phyloP scores from a whole-genome alignment of 345 rosid genomes.

The Dipteronia sinensis region DNA sequence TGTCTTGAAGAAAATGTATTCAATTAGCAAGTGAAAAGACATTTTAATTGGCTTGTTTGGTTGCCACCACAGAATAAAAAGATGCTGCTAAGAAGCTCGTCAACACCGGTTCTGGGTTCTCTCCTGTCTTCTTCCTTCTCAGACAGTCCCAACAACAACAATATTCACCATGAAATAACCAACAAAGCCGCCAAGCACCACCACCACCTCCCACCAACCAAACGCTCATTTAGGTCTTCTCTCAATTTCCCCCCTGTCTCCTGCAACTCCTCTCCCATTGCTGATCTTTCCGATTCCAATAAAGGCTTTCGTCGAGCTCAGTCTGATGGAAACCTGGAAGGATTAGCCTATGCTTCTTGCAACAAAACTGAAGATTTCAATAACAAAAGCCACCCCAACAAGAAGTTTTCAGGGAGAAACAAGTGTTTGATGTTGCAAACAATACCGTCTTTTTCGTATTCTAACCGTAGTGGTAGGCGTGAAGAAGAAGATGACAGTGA shows the following conservation, averaged over 20 bases:
- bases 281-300: slow-evolving; percentile 11
- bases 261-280: slow-evolving; percentile 46
- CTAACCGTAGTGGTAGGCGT: neutral
- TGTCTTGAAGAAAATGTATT: neutral
- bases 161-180: slow-evolving; percentile 29
- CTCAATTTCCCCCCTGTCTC: slow-evolving; percentile 25
- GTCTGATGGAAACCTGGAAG: slow-evolving; percentile 62
- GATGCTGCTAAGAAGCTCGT: slow-evolving; percentile 67
- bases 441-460: slow-evolving; percentile 55
- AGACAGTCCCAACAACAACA: slow-evolving; percentile 38
- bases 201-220: slow-evolving; percentile 1
- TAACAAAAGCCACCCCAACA: slow-evolving; percentile 20
- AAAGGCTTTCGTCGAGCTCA: slow-evolving; percentile 50
- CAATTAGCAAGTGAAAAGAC: neutral
- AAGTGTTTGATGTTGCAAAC: slow-evolving; percentile 40
- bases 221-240: slow-evolving; percentile 23
- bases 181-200: slow-evolving; percentile 10
- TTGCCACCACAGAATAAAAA: slow-evolving; percentile 4
- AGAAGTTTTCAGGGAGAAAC: slow-evolving; percentile 28
- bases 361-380: slow-evolving; percentile 14
- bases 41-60: neutral
- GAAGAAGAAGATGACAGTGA: slow-evolving; percentile 9
- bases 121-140: slow-evolving; percentile 40
- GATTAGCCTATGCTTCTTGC: slow-evolving; percentile 34
- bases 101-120: slow-evolving; percentile 70